Percentiles rank a stretch among this genome's conserved stretches.
phyloP scores from a whole-genome alignment of 805 yeast species.

The Saccharomycodes ludwigii region DNA sequence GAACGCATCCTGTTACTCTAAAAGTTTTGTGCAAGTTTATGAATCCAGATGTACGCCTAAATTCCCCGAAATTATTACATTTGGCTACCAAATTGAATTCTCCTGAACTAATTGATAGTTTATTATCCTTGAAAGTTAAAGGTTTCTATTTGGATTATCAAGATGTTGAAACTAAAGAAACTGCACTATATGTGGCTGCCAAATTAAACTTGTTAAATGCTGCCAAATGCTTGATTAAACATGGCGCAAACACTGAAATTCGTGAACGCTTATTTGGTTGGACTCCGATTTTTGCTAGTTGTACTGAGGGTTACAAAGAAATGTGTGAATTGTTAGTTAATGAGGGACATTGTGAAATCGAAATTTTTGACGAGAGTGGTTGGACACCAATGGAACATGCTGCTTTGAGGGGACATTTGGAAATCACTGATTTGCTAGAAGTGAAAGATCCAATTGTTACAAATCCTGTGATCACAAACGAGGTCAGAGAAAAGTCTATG shows the following conservation, averaged over 20 bases:
- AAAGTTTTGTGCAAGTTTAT: constrained; percentile 41
- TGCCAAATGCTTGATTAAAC: constrained; percentile 40
- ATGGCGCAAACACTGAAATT: constrained; percentile 63
- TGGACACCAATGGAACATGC: constrained; percentile 99
- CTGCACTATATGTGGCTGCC: constrained; percentile 73
- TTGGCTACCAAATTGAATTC: constrained; percentile 52
- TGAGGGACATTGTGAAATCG: constrained; percentile 37
- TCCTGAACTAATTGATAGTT: constrained; percentile 38
- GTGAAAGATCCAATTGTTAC: constrained; percentile 13
- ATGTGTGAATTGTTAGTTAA: constrained; percentile 44
- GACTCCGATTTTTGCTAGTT: constrained; percentile 88
- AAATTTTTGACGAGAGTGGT: constrained; percentile 66
- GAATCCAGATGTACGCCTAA: constrained; percentile 24
- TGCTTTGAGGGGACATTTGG: constrained; percentile 73
- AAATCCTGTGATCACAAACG: constrained; percentile 11
- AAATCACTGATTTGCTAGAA: constrained; percentile 48
- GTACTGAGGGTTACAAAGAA: constrained; percentile 64
- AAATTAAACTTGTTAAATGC: constrained; percentile 44
- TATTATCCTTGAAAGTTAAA: constrained; percentile 37
- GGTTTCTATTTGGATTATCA: constrained; percentile 54
- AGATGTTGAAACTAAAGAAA: constrained; percentile 53
- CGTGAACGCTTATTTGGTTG: constrained; percentile 76
- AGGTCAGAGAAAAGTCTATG: constrained; percentile 3
- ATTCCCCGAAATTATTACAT: constrained; percentile 46
- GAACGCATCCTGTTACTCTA: constrained; percentile 71